These are phyloP conservation scores for Albatrellus ellisii DNA, from an alignment of 768 basidiomycete species.

Conservation along the genomic window DNA sequence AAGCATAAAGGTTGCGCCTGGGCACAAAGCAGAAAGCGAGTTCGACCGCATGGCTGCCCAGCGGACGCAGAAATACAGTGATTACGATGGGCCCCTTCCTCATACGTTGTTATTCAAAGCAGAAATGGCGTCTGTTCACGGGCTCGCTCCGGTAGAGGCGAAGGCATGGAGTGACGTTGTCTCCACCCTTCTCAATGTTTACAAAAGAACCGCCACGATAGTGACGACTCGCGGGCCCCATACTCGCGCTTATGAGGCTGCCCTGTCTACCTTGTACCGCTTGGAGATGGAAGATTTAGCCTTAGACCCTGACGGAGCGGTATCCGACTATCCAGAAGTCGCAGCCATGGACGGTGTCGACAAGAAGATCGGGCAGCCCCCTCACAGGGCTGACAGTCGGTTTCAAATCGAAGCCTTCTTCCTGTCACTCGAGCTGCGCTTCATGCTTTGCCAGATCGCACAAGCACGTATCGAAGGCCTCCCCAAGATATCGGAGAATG, in stretches of 20 bases:
- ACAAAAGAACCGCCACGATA: constrained; percentile 16
- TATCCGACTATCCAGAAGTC: constrained; percentile 17
- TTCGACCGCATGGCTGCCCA: background rate
- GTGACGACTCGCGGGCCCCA: constrained; percentile 20
- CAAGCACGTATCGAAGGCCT: constrained; percentile 15
- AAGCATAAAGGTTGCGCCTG: constrained; percentile 1
- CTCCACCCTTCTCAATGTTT: constrained; percentile 14
- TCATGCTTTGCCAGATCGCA: constrained; percentile 21
- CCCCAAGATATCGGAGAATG: background rate
- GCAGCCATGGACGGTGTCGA: constrained; percentile 18
- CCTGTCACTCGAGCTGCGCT: constrained; percentile 23
- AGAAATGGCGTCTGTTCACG: constrained; percentile 13
- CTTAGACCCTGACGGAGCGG: constrained; percentile 11
- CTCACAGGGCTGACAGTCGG: constrained; percentile 22
- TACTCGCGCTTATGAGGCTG: constrained; percentile 21
- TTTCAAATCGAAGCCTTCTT: constrained; percentile 23
- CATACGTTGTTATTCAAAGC: background rate
- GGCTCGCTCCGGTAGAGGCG: constrained; percentile 13
- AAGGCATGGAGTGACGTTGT: constrained; percentile 16
- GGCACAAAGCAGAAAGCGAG: background rate
- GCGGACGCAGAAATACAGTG: background rate
- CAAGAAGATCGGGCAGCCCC: constrained; percentile 21
- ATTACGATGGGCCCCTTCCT: constrained; percentile 13
- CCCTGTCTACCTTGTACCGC: constrained; percentile 20
- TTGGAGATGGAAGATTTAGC: constrained; percentile 18